Evolutionary conservation across 2,329 filamentous ascomycete genomes (phyloP).

Genomic region (Fusarium dlaminii): DNA sequence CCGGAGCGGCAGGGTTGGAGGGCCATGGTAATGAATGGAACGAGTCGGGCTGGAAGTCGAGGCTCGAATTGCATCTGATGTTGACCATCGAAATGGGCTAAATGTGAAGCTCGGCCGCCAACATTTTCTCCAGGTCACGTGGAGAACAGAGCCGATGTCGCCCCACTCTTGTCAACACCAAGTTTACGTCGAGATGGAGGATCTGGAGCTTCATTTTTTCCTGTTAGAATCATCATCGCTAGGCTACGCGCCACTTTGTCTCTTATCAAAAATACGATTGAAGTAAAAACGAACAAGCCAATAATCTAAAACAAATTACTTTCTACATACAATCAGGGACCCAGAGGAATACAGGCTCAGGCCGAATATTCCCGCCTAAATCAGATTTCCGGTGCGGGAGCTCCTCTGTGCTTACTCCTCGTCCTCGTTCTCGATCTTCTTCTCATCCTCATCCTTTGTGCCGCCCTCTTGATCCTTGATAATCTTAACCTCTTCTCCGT

Average conservation of each 20-base stretch:
- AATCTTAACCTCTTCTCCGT: background rate
- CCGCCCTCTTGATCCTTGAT: background rate
- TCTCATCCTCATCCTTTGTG: background rate
- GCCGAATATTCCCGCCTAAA: no score
- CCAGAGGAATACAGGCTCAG: background rate
- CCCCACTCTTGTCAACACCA: conserved; percentile 37
- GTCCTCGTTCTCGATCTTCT: background rate
- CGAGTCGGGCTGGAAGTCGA: background rate
- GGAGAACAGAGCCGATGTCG: conserved; percentile 13
- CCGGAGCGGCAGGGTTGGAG: conserved; percentile 47
- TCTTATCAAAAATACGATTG: background rate
- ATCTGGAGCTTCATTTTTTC: conserved; percentile 12
- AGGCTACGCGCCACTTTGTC: background rate
- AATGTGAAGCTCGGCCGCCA: conserved; percentile 37
- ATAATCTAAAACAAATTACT: background rate
- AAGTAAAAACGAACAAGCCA: background rate
- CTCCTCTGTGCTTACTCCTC: background rate
- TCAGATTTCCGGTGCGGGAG: background rate
- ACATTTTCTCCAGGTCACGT: conserved; percentile 50
- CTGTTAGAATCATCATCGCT: background rate
- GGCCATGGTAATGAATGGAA: conserved; percentile 42
- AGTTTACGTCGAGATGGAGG: background rate
- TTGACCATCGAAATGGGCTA: background rate
- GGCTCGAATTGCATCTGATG: conserved; percentile 1
- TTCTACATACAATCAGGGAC: background rate